phyloP scores from a whole-genome alignment of 192 early-diverging fungal species.

The Backusella parvicylindrica region DNA sequence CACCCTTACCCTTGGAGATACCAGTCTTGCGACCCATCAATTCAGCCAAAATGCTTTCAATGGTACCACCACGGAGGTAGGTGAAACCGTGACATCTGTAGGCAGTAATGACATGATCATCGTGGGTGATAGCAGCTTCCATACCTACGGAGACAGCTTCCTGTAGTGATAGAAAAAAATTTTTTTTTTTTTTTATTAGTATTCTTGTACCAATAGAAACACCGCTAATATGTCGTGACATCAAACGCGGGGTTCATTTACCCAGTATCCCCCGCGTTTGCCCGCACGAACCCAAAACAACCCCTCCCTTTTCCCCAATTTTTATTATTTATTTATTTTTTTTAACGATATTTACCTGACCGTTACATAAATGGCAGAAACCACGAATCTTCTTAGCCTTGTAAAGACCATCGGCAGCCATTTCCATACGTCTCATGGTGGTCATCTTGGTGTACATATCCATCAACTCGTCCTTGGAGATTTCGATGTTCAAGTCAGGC shows the following conservation, averaged over 20 bases:
- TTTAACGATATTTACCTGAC: constrained; percentile 61
- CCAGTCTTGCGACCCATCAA: constrained; percentile 83
- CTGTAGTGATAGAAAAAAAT: constrained; percentile 24
- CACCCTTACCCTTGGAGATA: constrained; percentile 93
- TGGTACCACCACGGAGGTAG: constrained; percentile 72
- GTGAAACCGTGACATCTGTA: constrained; percentile 99
- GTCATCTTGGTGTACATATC: constrained; percentile 87
- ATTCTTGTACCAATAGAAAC: background rate
- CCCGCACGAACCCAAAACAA: constrained; percentile 20
- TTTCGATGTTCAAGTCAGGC: constrained; percentile 58
- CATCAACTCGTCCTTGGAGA: constrained; percentile 72
- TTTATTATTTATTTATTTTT: constrained; percentile 5
- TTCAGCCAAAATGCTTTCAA: constrained; percentile 68
- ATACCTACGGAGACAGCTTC: constrained; percentile 93
- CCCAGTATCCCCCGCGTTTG: constrained; percentile 27
- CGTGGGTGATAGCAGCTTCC: constrained; percentile 78
- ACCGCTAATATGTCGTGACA: background rate
- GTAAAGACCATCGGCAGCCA: constrained; percentile 91
- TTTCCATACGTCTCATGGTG: constrained; percentile 87
- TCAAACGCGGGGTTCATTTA: constrained; percentile 8
- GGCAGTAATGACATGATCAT: constrained; percentile 96
- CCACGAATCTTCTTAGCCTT: constrained; percentile 96
- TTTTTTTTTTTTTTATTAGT: background rate
- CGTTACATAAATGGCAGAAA: constrained; percentile 98
- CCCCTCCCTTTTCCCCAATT: constrained; percentile 1